These are phyloP conservation scores for Panus rudis DNA, from an alignment of 768 basidiomycete genomes.

Conservation along the genomic window DNA sequence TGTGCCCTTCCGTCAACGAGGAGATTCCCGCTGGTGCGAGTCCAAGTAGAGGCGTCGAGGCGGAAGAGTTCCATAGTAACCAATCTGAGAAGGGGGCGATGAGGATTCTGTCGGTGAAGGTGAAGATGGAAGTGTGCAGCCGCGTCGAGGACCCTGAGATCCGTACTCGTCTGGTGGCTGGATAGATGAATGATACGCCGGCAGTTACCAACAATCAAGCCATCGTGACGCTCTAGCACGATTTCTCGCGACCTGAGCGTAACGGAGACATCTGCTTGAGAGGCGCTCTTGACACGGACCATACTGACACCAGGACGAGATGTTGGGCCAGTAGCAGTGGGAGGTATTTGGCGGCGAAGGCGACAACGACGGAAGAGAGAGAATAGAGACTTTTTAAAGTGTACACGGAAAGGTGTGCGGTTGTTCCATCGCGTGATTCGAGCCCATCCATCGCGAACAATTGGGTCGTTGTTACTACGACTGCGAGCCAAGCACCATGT, in stretches of 20 bases:
- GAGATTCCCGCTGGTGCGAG: conserved; percentile 37
- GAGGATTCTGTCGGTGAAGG: conserved; percentile 43
- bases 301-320: conserved; percentile 32
- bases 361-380: conserved; percentile 40
- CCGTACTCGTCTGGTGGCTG: conserved; percentile 24
- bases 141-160: conserved; percentile 39
- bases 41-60: conserved; percentile 39
- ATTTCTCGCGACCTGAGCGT: conserved; percentile 33
- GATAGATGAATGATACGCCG: conserved; percentile 33
- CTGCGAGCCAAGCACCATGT: conserved; percentile 51
- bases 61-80: conserved; percentile 48
- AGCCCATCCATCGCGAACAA: conserved; percentile 46
- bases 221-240: conserved; percentile 39
- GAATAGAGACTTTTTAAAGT: conserved; percentile 40
- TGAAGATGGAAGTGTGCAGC: conserved; percentile 57
- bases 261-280: conserved; percentile 46
- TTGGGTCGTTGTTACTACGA: conserved; percentile 25
- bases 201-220: conserved; percentile 30
- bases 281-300: conserved; percentile 36
- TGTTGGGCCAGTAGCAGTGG: conserved; percentile 25
- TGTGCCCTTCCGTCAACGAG: conserved; percentile 41
- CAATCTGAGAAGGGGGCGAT: conserved; percentile 38
- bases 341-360: conserved; percentile 32
- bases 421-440: conserved; percentile 48
- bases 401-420: conserved; percentile 45